phyloP scores from a whole-genome alignment of 192 early-diverging fungal species.

The Backusella morwellensis region DNA sequence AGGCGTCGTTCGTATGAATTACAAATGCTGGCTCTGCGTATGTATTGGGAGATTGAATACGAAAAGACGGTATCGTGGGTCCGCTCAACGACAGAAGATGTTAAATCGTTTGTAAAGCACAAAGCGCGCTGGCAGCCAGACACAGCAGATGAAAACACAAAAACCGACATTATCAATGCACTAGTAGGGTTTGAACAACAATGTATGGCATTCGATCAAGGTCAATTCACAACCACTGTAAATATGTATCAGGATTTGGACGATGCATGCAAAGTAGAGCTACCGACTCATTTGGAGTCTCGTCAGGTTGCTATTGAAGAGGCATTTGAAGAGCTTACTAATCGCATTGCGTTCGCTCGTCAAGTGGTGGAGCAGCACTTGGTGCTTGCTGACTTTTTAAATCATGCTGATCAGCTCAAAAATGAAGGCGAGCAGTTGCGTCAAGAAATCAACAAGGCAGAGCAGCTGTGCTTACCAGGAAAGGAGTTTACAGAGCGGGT shows the following conservation, averaged over 20 bases:
- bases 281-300: conserved; percentile 34
- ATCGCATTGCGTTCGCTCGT: conserved; percentile 34
- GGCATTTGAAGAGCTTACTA: conserved; percentile 28
- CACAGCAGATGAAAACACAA: neutral
- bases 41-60: conserved; percentile 40
- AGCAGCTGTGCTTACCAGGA: conserved; percentile 4
- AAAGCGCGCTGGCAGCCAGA: conserved; percentile 24
- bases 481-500: conserved; percentile 17
- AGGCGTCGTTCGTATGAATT: conserved; percentile 32
- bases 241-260: conserved; percentile 42
- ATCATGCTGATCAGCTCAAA: conserved; percentile 22
- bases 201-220: conserved; percentile 28
- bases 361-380: conserved; percentile 37
- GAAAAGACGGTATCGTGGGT: conserved; percentile 27
- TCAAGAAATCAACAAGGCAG: conserved; percentile 18
- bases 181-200: conserved; percentile 23
- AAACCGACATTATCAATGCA: conserved; percentile 15
- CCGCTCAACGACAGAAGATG: conserved; percentile 1
- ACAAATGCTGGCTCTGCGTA: conserved; percentile 29
- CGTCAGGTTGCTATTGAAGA: conserved; percentile 40
- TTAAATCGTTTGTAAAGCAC: conserved; percentile 22
- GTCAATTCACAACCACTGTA: conserved; percentile 28
- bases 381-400: conserved; percentile 35
- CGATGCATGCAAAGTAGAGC: conserved; percentile 26
- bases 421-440: conserved; percentile 23